Conservation (phyloP, 2,329 filamentous ascomycete species). For the Microdochium bolleyi region DNA sequence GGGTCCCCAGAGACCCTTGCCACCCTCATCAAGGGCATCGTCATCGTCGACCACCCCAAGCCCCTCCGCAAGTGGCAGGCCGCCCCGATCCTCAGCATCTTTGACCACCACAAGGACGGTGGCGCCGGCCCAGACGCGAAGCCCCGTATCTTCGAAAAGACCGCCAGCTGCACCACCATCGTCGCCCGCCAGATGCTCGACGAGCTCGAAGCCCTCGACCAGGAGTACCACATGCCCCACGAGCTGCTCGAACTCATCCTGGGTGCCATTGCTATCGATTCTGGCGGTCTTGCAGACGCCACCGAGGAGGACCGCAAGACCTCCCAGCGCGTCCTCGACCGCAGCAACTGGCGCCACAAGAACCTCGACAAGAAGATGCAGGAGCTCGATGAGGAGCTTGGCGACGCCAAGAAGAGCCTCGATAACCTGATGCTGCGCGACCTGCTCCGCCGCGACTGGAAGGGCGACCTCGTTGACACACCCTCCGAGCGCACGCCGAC, state of each 20-base stretch:
- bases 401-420: constrained; percentile 31
- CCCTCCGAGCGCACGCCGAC: constrained; percentile 34
- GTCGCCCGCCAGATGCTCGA: constrained; percentile 37
- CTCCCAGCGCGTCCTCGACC: constrained; percentile 27
- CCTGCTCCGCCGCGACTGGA: constrained; percentile 36
- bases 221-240: constrained; percentile 38
- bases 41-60: constrained; percentile 33
- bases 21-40: constrained; percentile 31
- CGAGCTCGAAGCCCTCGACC: constrained; percentile 29
- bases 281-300: constrained; percentile 27
- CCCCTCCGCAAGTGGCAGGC: constrained; percentile 33
- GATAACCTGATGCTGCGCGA: constrained; percentile 30
- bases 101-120: constrained; percentile 35
- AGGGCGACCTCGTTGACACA: constrained; percentile 36
- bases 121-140: constrained; percentile 29
- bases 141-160: constrained; percentile 33
- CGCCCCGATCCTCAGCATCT: constrained; percentile 33
- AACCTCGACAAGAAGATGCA: constrained; percentile 31
- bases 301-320: constrained; percentile 28
- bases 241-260: constrained; percentile 38
- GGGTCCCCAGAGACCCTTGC: constrained; percentile 34
- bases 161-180: constrained; percentile 34
- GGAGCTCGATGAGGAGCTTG: constrained; percentile 28
- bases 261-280: constrained; percentile 36
- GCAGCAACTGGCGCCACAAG: constrained; percentile 30